Conservation (phyloP, 2,329 filamentous ascomycete genomes). For the Rugonectria rugulosa region DNA sequence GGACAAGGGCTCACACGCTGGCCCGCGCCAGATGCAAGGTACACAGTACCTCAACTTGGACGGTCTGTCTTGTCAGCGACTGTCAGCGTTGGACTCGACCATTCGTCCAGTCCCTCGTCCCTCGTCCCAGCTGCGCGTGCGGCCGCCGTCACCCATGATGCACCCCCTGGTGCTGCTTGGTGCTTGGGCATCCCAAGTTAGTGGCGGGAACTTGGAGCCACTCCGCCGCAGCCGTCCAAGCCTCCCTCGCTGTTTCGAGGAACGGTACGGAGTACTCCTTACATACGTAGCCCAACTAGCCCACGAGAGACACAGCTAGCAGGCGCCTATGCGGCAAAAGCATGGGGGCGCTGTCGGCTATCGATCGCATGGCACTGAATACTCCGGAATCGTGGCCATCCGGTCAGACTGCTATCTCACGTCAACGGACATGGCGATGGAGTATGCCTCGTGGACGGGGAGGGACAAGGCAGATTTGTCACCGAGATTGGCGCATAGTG, state of each 20-base stretch:
- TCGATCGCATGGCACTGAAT: not conserved
- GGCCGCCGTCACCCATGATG: conserved; percentile 25
- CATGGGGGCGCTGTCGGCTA: conserved; percentile 4
- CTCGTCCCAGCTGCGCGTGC: conserved; percentile 12
- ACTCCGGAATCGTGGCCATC: not conserved
- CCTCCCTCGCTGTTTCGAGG: conserved; percentile 27
- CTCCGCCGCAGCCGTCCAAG: conserved; percentile 40
- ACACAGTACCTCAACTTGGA: conserved; percentile 34
- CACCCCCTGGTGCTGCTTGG: conserved; percentile 24
- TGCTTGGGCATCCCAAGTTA: conserved; percentile 27
- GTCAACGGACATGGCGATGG: not conserved
- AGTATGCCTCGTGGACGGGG: not conserved
- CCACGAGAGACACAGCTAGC: not conserved
- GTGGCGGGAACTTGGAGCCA: conserved; percentile 33
- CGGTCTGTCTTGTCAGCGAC: not conserved
- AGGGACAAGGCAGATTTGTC: not conserved
- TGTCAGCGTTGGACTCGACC: conserved; percentile 2
- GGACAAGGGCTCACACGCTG: conserved; percentile 9
- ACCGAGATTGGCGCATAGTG: conserved; percentile 1
- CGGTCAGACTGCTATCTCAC: not conserved
- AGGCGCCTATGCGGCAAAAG: conserved; percentile 28
- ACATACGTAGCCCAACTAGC: too few species aligned
- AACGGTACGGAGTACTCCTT: conserved; percentile 37
- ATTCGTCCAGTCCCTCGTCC: conserved; percentile 4
- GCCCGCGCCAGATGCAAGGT: conserved; percentile 35